phyloP scores from a whole-genome alignment of 768 basidiomycete genomes.

The Ramaria sp. region DNA sequence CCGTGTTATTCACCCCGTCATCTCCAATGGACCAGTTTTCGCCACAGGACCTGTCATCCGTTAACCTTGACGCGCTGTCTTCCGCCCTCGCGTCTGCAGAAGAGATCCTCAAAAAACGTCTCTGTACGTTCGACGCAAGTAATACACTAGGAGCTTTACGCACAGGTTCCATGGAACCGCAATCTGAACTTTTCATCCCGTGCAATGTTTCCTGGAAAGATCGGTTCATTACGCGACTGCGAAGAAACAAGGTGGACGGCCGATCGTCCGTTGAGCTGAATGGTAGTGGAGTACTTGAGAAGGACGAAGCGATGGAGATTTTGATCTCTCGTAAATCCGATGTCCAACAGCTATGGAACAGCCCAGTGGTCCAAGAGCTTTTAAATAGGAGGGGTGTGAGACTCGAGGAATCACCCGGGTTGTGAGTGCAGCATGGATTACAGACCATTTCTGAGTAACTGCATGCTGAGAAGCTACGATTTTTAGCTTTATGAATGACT shows the following conservation, averaged over 20 bases:
- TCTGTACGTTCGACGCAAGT: neutral
- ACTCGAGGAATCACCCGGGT: neutral
- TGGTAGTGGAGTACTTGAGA: neutral
- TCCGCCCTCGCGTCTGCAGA: neutral
- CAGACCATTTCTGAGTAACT: constrained; percentile 30
- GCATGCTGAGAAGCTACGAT: constrained; percentile 33
- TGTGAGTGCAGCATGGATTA: constrained; percentile 8
- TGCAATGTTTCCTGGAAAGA: neutral
- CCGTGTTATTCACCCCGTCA: constrained; percentile 13
- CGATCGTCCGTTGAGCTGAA: neutral
- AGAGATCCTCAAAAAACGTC: neutral
- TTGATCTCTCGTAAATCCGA: neutral
- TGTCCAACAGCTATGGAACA: neutral
- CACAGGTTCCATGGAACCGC: neutral
- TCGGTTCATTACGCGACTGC: neutral
- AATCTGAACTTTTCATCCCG: neutral
- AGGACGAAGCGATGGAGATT: neutral
- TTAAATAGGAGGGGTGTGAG: neutral
- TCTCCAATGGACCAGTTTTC: constrained; percentile 8
- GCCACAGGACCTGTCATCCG: neutral
- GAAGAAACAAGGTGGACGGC: neutral
- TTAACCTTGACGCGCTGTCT: neutral
- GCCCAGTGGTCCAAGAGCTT: neutral
- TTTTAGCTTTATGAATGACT: constrained; percentile 48
- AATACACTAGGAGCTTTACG: constrained; percentile 1